Percentiles rank a stretch among this genome's conserved stretches.
phyloP scores from a whole-genome alignment of 257 asterid genomes.

The Sherardia arvensis region DNA sequence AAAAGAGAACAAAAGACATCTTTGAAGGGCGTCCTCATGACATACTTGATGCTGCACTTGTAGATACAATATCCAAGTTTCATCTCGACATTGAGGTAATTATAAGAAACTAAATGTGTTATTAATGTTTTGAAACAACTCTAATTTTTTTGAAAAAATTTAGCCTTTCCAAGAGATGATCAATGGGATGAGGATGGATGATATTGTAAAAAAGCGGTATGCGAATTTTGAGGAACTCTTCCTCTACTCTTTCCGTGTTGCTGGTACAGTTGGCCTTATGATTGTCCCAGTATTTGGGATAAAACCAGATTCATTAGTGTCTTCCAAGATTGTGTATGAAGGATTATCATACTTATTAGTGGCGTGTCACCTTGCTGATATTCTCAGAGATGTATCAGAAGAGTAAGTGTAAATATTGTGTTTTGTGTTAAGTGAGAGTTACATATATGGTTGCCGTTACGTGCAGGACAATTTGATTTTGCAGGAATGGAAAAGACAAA shows the following conservation, averaged over 20 bases:
- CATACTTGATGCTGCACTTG: constrained; percentile 69
- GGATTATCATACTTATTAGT: neutral
- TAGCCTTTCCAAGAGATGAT: constrained; percentile 17
- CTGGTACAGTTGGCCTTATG: constrained; percentile 16
- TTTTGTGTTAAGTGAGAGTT: no score
- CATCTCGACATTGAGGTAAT: constrained; percentile 64
- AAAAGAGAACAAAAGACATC: constrained; percentile 54
- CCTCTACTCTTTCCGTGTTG: constrained; percentile 15
- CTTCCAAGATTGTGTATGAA: neutral
- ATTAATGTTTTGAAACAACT: no score
- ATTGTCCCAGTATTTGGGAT: constrained; percentile 7
- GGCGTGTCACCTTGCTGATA: neutral
- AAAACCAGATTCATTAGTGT: neutral
- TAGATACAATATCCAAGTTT: constrained; percentile 51
- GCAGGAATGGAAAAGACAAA: no score
- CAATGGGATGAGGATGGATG: constrained; percentile 20
- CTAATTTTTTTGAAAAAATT: no score
- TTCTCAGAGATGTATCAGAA: neutral
- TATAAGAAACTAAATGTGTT: no score
- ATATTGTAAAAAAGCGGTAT: constrained; percentile 9
- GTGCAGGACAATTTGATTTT: no score
- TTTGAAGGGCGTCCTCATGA: constrained; percentile 64
- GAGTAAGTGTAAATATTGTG: constrained; percentile 38
- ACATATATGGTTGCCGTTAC: no score
- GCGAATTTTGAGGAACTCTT: constrained; percentile 14